Percentiles rank a stretch among this genome's conserved stretches.
Evolutionary conservation across 768 basidiomycete species (phyloP).

Genomic region (Tylopilus sp.): DNA sequence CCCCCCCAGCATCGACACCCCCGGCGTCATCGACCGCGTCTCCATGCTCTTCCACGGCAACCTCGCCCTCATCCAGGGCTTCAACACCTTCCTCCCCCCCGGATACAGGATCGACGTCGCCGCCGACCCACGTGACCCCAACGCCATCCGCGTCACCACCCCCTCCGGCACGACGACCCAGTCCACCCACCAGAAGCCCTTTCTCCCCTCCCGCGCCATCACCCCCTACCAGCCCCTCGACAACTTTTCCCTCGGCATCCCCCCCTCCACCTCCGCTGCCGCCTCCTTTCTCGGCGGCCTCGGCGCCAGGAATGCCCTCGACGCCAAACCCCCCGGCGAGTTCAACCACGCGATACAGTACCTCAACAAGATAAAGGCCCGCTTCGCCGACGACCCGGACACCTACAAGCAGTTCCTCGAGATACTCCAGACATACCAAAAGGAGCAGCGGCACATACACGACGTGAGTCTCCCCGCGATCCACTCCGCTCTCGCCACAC

Average conservation of each 20-base stretch:
- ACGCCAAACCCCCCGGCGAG: slow-evolving; percentile 58
- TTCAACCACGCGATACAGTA: slow-evolving; percentile 96
- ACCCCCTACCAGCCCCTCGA: slow-evolving; percentile 43
- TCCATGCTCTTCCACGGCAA: slow-evolving; percentile 91
- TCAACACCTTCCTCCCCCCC: slow-evolving; percentile 94
- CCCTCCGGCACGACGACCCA: slow-evolving; percentile 72
- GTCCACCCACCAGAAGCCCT: slow-evolving; percentile 31
- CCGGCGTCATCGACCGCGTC: slow-evolving; percentile 94
- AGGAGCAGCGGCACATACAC: slow-evolving; percentile 70
- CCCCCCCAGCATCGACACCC: slow-evolving; percentile 82
- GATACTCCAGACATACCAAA: slow-evolving; percentile 84
- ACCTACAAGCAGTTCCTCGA: slow-evolving; percentile 90
- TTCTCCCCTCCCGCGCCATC: slow-evolving; percentile 45
- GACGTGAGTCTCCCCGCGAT: slow-evolving; percentile 49
- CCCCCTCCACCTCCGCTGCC: slow-evolving; percentile 52
- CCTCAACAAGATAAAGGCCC: slow-evolving; percentile 96
- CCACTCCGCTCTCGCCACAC: neutral
- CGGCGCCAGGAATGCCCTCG: slow-evolving; percentile 45
- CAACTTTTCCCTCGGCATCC: slow-evolving; percentile 45
- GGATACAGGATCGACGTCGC: slow-evolving; percentile 93
- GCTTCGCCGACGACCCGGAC: slow-evolving; percentile 85
- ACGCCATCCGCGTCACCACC: slow-evolving; percentile 79
- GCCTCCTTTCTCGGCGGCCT: slow-evolving; percentile 66
- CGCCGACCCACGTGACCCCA: slow-evolving; percentile 63
- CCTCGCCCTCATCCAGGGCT: slow-evolving; percentile 88